These are phyloP conservation scores for Letharia lupina DNA, from an alignment of 495 filamentous ascomycete species.

Conservation along the genomic window DNA sequence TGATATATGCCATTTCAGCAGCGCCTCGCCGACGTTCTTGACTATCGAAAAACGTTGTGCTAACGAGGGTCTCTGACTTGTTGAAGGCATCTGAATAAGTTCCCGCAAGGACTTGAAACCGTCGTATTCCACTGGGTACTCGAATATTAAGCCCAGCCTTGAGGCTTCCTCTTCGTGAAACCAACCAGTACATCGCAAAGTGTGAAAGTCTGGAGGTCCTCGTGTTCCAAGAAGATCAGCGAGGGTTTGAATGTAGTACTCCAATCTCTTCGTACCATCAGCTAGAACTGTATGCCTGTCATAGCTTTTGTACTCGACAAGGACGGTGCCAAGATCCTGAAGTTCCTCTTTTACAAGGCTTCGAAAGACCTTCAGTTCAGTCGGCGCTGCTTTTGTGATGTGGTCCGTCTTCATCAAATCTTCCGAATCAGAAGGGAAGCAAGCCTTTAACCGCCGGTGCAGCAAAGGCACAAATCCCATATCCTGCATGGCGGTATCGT, in stretches of 20 bases:
- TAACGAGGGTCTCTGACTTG: not conserved
- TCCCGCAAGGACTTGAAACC: conserved; percentile 2
- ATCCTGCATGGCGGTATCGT: not conserved
- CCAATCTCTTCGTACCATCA: too few relatives aligned
- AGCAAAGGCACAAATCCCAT: conserved; percentile 2
- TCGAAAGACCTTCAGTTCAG: not conserved
- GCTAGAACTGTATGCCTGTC: not conserved
- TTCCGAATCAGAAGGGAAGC: too few relatives aligned
- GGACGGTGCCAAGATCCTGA: not conserved
- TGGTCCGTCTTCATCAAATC: conserved; percentile 2
- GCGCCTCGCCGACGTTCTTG: conserved; percentile 3
- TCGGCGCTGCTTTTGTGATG: not conserved
- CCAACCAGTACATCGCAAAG: conserved; percentile 8
- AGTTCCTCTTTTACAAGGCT: not conserved
- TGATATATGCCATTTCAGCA: conserved; percentile 9
- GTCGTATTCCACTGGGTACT: not conserved
- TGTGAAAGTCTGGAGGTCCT: conserved; percentile 2
- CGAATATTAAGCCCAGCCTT: not conserved
- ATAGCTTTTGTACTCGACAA: conserved; percentile 7
- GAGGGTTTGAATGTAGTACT: conserved; percentile 1
- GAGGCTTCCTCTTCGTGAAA: not conserved
- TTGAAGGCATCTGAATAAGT: not conserved
- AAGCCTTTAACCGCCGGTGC: not conserved
- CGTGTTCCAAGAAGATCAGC: conserved; percentile 5
- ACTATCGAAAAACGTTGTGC: conserved; percentile 9